Evolutionary conservation across 2,329 filamentous ascomycete genomes (phyloP).

Genomic region (Colletotrichum noveboracense): DNA sequence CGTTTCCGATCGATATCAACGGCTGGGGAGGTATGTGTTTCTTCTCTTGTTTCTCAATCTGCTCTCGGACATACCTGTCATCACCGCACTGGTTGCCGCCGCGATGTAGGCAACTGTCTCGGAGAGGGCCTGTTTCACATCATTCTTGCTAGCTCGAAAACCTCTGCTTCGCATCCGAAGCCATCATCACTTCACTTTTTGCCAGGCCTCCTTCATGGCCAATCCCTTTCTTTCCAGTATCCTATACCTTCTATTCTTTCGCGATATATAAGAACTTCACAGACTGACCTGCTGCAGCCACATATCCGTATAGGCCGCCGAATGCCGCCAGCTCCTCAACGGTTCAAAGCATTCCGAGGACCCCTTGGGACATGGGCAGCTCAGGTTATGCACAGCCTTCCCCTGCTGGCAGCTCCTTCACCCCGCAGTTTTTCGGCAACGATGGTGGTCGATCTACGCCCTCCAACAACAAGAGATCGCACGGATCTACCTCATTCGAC

Average conservation of each 20-base stretch:
- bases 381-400: not conserved
- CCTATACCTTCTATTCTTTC: not conserved
- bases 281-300: not conserved
- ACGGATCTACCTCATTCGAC: not conserved
- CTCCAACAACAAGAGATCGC: constrained; percentile 12
- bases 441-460: not conserved
- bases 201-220: not conserved
- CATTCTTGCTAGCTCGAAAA: not conserved
- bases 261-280: not conserved
- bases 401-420: not conserved
- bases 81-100: not conserved
- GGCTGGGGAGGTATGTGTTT: constrained; percentile 5
- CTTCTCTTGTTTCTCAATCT: not conserved
- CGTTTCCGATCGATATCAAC: not conserved
- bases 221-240: not conserved
- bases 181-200: not conserved
- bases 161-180: not conserved
- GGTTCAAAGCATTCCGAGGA: not conserved
- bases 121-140: not conserved
- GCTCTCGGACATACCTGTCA: not conserved
- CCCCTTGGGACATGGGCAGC: not conserved
- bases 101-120: not conserved
- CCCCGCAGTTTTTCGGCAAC: not conserved
- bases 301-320: not conserved
- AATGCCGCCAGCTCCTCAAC: not conserved